Percentiles rank a stretch among this genome's conserved stretches.
These are phyloP conservation scores for Neonectria punicea DNA, from an alignment of 2,329 filamentous ascomycete species.

Conservation along the genomic window DNA sequence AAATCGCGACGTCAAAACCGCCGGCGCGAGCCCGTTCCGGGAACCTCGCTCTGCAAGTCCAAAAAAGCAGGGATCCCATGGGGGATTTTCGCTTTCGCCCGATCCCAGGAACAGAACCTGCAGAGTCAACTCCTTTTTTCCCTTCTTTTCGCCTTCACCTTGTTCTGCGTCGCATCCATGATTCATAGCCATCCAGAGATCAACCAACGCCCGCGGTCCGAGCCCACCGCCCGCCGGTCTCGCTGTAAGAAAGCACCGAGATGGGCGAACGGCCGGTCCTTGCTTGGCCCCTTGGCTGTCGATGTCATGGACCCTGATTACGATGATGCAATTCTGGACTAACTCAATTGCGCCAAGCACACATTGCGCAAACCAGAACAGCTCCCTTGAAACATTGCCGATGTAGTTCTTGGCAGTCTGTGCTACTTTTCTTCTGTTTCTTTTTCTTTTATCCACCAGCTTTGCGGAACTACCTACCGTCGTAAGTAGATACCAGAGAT, in stretches of 20 bases:
- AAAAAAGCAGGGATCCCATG: constrained; percentile 20
- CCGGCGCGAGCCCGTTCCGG: constrained; percentile 16
- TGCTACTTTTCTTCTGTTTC: neutral
- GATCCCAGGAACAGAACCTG: constrained; percentile 25
- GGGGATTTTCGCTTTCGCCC: constrained; percentile 23
- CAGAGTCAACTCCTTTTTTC: neutral
- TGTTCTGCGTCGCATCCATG: neutral
- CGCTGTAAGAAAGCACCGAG: constrained; percentile 13
- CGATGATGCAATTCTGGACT: constrained; percentile 24
- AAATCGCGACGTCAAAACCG: constrained; percentile 26
- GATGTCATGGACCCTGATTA: neutral
- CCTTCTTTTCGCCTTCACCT: constrained; percentile 5
- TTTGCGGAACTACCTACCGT: no score
- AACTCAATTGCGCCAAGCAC: constrained; percentile 3
- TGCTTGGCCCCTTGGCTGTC: neutral
- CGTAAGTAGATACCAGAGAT: neutral
- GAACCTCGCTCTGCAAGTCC: neutral
- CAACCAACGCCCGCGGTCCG: neutral
- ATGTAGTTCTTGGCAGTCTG: neutral
- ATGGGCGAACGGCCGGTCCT: neutral
- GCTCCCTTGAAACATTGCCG: constrained; percentile 3
- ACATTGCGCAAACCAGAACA: constrained; percentile 10
- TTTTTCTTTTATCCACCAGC: neutral
- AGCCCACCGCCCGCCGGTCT: constrained; percentile 11
- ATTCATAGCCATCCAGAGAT: neutral